These are phyloP conservation scores for Imleria badia DNA, from an alignment of 768 basidiomycete species.

Conservation along the genomic window DNA sequence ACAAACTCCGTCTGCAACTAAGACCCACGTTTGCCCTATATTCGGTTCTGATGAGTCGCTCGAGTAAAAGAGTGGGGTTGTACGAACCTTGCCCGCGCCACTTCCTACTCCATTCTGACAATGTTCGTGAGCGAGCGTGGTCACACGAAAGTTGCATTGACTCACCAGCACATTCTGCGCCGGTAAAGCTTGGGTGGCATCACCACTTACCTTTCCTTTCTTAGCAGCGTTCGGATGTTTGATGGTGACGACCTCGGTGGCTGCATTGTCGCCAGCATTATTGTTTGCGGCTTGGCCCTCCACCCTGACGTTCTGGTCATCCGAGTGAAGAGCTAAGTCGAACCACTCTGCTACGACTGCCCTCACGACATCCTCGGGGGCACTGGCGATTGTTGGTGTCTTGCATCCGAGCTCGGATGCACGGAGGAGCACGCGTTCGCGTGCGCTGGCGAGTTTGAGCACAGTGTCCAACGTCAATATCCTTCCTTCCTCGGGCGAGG, in stretches of 20 bases:
- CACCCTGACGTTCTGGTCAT: neutral
- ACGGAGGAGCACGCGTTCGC: slow-evolving; percentile 45
- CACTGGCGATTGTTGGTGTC: slow-evolving; percentile 28
- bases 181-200: accelerated
- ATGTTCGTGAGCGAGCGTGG: neutral
- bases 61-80: neutral
- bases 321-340: slow-evolving; percentile 15
- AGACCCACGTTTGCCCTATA: neutral
- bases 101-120: neutral
- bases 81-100: slow-evolving; percentile 1
- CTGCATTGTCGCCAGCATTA: neutral
- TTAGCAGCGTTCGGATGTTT: neutral
- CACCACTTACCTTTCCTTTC: neutral
- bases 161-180: slow-evolving; percentile 11
- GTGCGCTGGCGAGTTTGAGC: slow-evolving; percentile 49
- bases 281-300: slow-evolving; percentile 10
- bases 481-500: slow-evolving; percentile 52
- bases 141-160: neutral
- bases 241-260: neutral
- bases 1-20: neutral
- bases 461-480: slow-evolving; percentile 59
- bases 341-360: slow-evolving; percentile 36
- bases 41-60: neutral
- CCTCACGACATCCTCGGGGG: slow-evolving; percentile 27
- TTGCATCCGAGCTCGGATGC: slow-evolving; percentile 30